Evolutionary conservation across 2,329 filamentous ascomycete genomes (phyloP), one percentile per base, ranked within the genome.

Genomic region (Neopestalotiopsis sp.): DNA sequence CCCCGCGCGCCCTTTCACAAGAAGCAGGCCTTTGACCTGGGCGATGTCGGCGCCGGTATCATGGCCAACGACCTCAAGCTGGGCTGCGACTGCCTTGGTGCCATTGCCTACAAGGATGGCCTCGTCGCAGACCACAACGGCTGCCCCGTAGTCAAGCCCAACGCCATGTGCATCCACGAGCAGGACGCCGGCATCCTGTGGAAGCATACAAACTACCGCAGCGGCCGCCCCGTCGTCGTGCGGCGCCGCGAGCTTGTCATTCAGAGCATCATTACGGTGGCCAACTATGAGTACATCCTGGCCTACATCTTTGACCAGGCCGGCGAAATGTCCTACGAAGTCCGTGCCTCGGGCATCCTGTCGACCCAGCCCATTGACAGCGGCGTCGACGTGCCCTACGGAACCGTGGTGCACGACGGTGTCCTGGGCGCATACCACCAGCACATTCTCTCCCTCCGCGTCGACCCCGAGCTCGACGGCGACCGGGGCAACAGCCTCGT

Each of bases 201-300:
- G 89, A 92, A 92, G 75, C 90, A 92, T 78, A 91, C 89, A 4
- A 92, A 92, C 80, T 91, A 87, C 81, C 84, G 90, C 4, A 92
- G 89, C 0, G 83, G 84, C 34, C 84, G 88, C 1, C 89, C 89
- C 0, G 88, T 90, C 1, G 88, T 92, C 0, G 88, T 87, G 0
- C 83, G 91, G 7, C 83, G 85, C 68, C 85, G 90, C 0, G 87
- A 91, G 72, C 83, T 92, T 2, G 89, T 92, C 0, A 78, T 92
- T 2, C 90, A 92, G 72, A 90, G 88, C 75, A 90, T 92, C 77
- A 88, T 90, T 71, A 92, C 90, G 0, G 84, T 92, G 1, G 88
- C 88, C 24, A 92, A 93, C 79, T 92, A 93, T 80, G 90, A 92
- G 74, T 92, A 92, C 75, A 85, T 92, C 56, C 88, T 92, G 69